Conservation (phyloP, 495 filamentous ascomycete genomes). For the Penicillium ochrochloron region DNA sequence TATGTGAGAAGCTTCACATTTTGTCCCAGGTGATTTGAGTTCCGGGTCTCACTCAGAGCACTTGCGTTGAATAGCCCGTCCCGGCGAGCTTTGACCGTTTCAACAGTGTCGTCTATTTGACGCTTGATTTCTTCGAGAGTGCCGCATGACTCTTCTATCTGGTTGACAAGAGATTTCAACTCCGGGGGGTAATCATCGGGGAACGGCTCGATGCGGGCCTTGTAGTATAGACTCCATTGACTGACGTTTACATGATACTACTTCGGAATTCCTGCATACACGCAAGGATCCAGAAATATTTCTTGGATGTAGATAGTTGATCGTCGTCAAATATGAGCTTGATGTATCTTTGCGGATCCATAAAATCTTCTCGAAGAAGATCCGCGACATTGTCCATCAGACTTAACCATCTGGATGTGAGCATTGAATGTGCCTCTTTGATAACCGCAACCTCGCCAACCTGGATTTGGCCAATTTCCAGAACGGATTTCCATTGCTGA, state of each 20-base stretch:
- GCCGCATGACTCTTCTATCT: slow-evolving; percentile 4
- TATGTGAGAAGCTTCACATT: slow-evolving; percentile 3
- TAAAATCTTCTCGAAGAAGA: background rate
- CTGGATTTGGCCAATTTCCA: background rate
- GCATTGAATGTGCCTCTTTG: background rate
- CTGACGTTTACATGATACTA: background rate
- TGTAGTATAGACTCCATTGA: slow-evolving; percentile 2
- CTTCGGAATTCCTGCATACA: slow-evolving; percentile 3
- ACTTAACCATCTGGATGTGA: background rate
- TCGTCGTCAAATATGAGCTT: slow-evolving; percentile 1
- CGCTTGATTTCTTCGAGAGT: slow-evolving; percentile 1
- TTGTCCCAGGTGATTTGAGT: background rate
- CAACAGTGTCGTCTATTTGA: slow-evolving; percentile 5
- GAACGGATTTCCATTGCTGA: background rate
- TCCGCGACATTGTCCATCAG: background rate
- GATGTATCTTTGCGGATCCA: slow-evolving; percentile 1
- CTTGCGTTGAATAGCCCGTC: background rate
- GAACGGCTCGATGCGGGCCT: background rate
- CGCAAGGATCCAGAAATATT: slow-evolving; percentile 1
- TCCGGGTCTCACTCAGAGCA: slow-evolving; percentile 4
- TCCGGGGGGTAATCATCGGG: background rate
- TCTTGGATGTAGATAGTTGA: background rate
- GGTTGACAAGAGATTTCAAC: background rate
- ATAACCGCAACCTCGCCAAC: background rate
- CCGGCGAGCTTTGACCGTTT: background rate